These are phyloP conservation scores for Populus hybrid DNA, from an alignment of 441 rosid genomes.

Conservation along the genomic window DNA sequence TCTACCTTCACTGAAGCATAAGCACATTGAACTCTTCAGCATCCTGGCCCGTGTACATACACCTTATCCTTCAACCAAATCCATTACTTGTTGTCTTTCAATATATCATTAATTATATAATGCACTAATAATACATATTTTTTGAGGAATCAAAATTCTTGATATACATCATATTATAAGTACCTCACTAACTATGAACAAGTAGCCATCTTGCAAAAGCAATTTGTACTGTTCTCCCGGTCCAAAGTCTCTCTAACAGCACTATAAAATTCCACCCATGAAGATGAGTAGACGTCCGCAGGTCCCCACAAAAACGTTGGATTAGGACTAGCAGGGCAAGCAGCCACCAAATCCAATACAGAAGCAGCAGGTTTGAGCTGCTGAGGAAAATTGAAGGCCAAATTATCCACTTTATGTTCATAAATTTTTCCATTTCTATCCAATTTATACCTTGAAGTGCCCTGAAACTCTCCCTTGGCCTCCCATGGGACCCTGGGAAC, in stretches of 20 bases:
- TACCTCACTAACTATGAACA: slow-evolving; percentile 56
- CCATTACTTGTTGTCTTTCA: slow-evolving; percentile 15
- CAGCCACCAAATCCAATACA: slow-evolving; percentile 80
- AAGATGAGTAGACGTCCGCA: slow-evolving; percentile 52
- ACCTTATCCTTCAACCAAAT: slow-evolving; percentile 23
- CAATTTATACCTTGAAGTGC: slow-evolving; percentile 86
- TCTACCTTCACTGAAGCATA: slow-evolving; percentile 11
- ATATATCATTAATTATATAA: slow-evolving; percentile 19
- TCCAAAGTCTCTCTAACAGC: slow-evolving; percentile 67
- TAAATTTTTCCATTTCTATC: slow-evolving; percentile 87
- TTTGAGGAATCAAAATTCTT: slow-evolving; percentile 19
- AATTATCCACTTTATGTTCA: slow-evolving; percentile 85
- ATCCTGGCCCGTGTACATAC: slow-evolving; percentile 35
- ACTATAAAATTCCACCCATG: slow-evolving; percentile 68
- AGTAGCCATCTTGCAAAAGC: slow-evolving; percentile 48
- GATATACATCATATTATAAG: slow-evolving; percentile 24
- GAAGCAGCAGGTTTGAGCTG: slow-evolving; percentile 69
- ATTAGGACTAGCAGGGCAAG: slow-evolving; percentile 78
- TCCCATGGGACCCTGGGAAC: slow-evolving; percentile 97
- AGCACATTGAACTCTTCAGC: slow-evolving; percentile 17
- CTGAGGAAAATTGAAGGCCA: slow-evolving; percentile 89
- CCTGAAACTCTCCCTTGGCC: slow-evolving; percentile 87
- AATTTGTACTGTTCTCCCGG: slow-evolving; percentile 32
- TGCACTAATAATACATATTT: slow-evolving; percentile 11
- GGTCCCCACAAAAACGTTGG: slow-evolving; percentile 70